Evolutionary conservation across 2,329 filamentous ascomycete genomes (phyloP).

Genomic region (Bipolaris gigantea): DNA sequence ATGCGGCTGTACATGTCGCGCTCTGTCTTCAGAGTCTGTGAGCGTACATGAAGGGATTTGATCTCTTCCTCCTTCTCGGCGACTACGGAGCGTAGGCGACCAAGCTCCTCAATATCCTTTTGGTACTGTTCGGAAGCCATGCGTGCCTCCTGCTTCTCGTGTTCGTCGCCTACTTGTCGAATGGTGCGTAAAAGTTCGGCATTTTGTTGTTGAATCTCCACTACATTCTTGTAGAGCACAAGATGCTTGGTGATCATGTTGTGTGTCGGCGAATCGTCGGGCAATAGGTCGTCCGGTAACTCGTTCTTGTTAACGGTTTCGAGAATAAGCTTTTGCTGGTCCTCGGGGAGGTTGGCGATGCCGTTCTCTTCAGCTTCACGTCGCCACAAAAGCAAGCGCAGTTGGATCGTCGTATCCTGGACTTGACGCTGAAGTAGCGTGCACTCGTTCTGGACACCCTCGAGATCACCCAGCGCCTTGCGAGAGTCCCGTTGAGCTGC

Average conservation of each 20-base stretch:
- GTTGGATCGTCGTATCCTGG: slow-evolving; percentile 84
- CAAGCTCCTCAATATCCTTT: slow-evolving; percentile 68
- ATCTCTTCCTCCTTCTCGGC: slow-evolving; percentile 83
- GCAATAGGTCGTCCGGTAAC: slow-evolving; percentile 64
- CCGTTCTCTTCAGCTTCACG: slow-evolving; percentile 81
- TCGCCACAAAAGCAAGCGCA: slow-evolving; percentile 88
- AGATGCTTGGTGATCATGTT: slow-evolving; percentile 86
- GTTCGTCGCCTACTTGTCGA: slow-evolving; percentile 79
- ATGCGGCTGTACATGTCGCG: slow-evolving; percentile 97
- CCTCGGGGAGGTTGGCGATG: slow-evolving; percentile 67
- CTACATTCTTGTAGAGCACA: slow-evolving; percentile 84
- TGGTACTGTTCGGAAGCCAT: slow-evolving; percentile 58
- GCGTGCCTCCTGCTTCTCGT: slow-evolving; percentile 87
- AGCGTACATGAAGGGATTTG: slow-evolving; percentile 75
- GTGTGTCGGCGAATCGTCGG: slow-evolving; percentile 78
- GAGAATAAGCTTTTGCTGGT: slow-evolving; percentile 75
- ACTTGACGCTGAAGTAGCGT: slow-evolving; percentile 83
- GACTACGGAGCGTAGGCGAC: slow-evolving; percentile 70
- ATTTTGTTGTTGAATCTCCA: slow-evolving; percentile 86
- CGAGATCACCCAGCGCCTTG: slow-evolving; percentile 74
- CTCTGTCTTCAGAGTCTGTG: slow-evolving; percentile 92
- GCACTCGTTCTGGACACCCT: slow-evolving; percentile 64
- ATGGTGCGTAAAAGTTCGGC: slow-evolving; percentile 79
- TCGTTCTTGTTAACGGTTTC: slow-evolving; percentile 72
- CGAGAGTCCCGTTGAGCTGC: slow-evolving; percentile 74